Conservation (phyloP, 805 yeast genomes). For the Maudiozyma bulderi region DNA sequence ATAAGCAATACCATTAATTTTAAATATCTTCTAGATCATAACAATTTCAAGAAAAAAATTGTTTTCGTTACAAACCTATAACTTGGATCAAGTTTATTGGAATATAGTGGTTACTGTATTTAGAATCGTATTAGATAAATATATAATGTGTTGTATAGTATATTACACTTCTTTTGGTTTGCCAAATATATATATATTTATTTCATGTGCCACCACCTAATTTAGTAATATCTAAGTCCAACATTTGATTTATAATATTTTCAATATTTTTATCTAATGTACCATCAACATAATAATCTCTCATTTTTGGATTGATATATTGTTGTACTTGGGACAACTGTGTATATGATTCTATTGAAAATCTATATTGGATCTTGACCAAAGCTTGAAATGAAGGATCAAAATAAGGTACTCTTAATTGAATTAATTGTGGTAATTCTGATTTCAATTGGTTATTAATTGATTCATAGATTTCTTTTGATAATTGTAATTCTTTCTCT, state of each 20-base stretch:
- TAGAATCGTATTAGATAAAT: too few species aligned
- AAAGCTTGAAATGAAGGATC: slow-evolving; percentile 77
- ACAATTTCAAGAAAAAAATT: too few species aligned
- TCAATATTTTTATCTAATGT: slow-evolving; percentile 59
- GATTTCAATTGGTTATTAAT: slow-evolving; percentile 61
- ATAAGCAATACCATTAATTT: too few species aligned
- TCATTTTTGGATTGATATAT: slow-evolving; percentile 58
- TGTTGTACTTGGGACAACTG: slow-evolving; percentile 74
- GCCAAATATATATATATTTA: not conserved
- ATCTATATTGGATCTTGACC: slow-evolving; percentile 68
- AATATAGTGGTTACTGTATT: too few species aligned
- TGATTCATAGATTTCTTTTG: slow-evolving; percentile 65
- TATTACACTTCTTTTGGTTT: too few species aligned
- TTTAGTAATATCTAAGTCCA: slow-evolving; percentile 55
- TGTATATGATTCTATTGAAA: slow-evolving; percentile 77
- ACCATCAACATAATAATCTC: slow-evolving; percentile 78
- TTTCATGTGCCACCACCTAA: slow-evolving; percentile 33
- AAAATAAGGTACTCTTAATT: slow-evolving; percentile 69
- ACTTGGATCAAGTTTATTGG: too few species aligned
- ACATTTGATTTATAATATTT: slow-evolving; percentile 60
- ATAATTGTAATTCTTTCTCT: slow-evolving; percentile 59
- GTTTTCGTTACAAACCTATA: too few species aligned
- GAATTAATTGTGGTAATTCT: slow-evolving; percentile 66
- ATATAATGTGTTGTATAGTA: too few species aligned
- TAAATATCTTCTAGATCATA: too few species aligned